Percentiles rank a stretch among this genome's conserved stretches.
Conservation (phyloP, 306 rosid species). For the Cercis canadensis region DNA sequence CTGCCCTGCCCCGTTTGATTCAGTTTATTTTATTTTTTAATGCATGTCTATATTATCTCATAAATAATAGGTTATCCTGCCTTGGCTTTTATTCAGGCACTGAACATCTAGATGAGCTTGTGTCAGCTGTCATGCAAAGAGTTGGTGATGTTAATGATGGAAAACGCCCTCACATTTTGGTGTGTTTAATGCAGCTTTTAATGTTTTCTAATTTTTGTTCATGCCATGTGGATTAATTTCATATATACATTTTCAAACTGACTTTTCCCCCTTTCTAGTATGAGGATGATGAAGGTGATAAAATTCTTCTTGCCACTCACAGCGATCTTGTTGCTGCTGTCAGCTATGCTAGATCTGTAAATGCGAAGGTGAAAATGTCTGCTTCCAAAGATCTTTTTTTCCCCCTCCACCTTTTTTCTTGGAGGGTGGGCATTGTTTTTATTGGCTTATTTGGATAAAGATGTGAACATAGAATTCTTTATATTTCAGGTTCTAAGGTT, state of each 20-base stretch:
- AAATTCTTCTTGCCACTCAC: conserved; percentile 72
- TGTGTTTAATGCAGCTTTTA: conserved; percentile 40
- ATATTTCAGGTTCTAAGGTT: conserved; percentile 74
- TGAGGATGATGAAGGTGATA: conserved; percentile 97
- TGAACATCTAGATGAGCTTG: conserved; percentile 73
- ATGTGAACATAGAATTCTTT: not conserved
- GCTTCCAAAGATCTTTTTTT: conserved; percentile 15
- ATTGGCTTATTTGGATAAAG: no score
- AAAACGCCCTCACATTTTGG: conserved; percentile 74
- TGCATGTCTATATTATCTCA: no score
- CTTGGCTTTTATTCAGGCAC: conserved; percentile 50
- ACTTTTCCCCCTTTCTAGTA: conserved; percentile 54
- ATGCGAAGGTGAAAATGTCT: conserved; percentile 68
- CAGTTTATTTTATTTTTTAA: not conserved
- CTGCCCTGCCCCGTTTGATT: conserved; percentile 16
- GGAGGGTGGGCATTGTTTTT: no score
- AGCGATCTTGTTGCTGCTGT: conserved; percentile 77
- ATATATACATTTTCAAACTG: conserved; percentile 5
- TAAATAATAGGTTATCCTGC: conserved; percentile 6
- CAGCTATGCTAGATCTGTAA: conserved; percentile 70
- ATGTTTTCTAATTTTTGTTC: conserved; percentile 26
- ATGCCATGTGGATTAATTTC: not conserved
- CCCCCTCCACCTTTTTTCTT: not conserved
- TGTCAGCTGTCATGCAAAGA: conserved; percentile 75
- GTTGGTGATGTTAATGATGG: conserved; percentile 44